Conservation (phyloP, 2,329 filamentous ascomycete genomes). For the Fusarium metavorans region DNA sequence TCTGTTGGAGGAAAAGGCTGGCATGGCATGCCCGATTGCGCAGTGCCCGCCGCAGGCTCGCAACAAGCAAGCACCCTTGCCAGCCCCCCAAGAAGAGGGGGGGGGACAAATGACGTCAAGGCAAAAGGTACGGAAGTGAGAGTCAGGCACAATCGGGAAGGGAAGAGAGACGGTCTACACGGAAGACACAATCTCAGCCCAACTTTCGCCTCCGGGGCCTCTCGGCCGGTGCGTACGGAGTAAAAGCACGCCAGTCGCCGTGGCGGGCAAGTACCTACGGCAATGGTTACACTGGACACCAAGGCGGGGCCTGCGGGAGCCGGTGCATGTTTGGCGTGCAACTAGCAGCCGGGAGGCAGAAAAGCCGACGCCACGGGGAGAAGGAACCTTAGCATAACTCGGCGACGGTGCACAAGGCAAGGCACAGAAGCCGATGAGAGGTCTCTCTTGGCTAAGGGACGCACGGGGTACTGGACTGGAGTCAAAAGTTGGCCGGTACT, state of each 20-base stretch:
- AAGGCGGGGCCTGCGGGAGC: slow-evolving; percentile 31
- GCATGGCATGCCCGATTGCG: slow-evolving; percentile 22
- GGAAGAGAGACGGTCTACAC: slow-evolving; percentile 13
- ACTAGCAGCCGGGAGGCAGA: slow-evolving; percentile 40
- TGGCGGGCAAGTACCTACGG: slow-evolving; percentile 24
- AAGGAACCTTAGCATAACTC: slow-evolving; percentile 38
- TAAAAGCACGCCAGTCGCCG: slow-evolving; percentile 28
- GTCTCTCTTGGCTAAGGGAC: background rate
- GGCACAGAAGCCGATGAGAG: slow-evolving; percentile 24
- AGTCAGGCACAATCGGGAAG: slow-evolving; percentile 1
- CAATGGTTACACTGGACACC: slow-evolving; percentile 16
- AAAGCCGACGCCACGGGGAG: slow-evolving; percentile 42
- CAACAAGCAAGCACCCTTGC: slow-evolving; percentile 14
- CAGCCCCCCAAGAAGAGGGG: background rate
- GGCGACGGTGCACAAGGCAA: slow-evolving; percentile 29
- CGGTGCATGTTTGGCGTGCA: slow-evolving; percentile 35
- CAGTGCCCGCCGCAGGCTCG: slow-evolving; percentile 5
- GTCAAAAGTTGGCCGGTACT: background rate
- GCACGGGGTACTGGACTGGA: background rate
- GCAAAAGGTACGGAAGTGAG: background rate
- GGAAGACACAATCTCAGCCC: slow-evolving; percentile 21
- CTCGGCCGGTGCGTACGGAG: slow-evolving; percentile 41
- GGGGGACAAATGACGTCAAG: slow-evolving; percentile 24
- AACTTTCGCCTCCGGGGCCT: slow-evolving; percentile 30
- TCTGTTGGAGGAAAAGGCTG: background rate